Evolutionary conservation across 257 asterid genomes (phyloP), one percentile per base, ranked within the genome.

Genomic region (Perilla frutescens): DNA sequence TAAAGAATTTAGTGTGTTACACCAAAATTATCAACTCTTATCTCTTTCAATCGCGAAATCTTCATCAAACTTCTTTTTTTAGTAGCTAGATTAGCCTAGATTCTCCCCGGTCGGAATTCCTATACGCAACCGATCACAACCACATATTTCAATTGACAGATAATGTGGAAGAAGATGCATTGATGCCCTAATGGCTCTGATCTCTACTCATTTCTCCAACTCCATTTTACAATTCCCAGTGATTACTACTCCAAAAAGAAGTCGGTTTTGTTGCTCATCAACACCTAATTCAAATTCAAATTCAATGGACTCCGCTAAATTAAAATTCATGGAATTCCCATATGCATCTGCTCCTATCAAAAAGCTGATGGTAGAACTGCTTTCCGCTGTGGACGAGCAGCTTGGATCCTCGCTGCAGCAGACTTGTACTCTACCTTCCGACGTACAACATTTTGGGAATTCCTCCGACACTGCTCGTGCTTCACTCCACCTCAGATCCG

Each of bases 301-400:
- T 14, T 53, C 81, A 62, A 87, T 82, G 88, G 85, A 80, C 72
- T 69, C 88, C 51, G 55, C 63, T 55, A 75, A 62, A 40, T 15
- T 77, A 3, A 89, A 88, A 62, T 86, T 91, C 86, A 79, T 76
- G 87, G 96, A 88, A 34, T 91, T 91, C 61, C 97, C 98, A 0
- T 76, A 85, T 15, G 95, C 77, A 8, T 84, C 96, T 0, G 82
- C 64, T 15, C 83, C 93, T 11, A 90, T 83, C 10, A 90, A 81
- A 58, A 76, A 87, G 11, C 83, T 93, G 4, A 89, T 93, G 97
- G 66, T 84, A 79, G 96, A 87, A 71, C 85, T 89, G 12, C 36
- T 91, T 48, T 84, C 96, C 70, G 75, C 88, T 39, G 77, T 93
- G 70, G 97, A 93, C 20, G 66, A 72, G 48, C 83, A 85, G 13